Evolutionary conservation across 23 red algal genomes (phyloP), one percentile per base, ranked within the genome.

Genomic region (Porphyridium purpureum): DNA sequence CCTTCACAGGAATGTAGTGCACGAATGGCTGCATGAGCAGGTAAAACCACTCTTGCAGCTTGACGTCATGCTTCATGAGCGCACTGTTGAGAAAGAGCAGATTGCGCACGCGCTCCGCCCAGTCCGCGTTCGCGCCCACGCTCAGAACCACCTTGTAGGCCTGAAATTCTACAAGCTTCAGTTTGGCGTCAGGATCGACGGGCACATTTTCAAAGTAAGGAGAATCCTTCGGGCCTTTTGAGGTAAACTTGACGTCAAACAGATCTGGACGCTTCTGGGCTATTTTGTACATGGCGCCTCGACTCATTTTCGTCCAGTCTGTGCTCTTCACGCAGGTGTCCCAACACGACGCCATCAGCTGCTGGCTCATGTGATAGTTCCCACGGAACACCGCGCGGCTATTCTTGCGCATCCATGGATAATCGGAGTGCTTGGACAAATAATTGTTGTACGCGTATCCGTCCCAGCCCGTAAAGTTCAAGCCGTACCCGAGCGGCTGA

Each of bases 61-160:
- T 62, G 5, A 62, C 62, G 4, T 4, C 27, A 52, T 80, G 74
- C 29, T 53, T 28, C 31, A 67, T 53, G 29, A 80, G 36, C 4
- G 50, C 74, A 38, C 58, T 66, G 31, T 65, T 65, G 17, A 68
- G 42, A 17, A 58, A 57, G 1, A 80, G 49, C 7, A 80, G 51
- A 4, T 52, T 49, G 2, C 74, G 60, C 26, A 80, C 27, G n/a
- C 74, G 54, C 33, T 80, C 74, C 17, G 74, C 74, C 74, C 74
- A 80, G 55, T 80, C 74, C n/a, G n/a, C n/a, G 66, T 80, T 80
- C 30, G 52, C 67, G 21, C 74, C 74, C 2, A 67, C 74, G 34
- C 59, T 65, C 24, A 80, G 60, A 14, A 80, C 21, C 35, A 58
- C 64, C 44, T 65, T 64, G 48, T 57, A 80, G 1, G 56, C 66